Conservation (phyloP, 1,284 basidiomycete species). For the Ceratobasidium sp. region DNA sequence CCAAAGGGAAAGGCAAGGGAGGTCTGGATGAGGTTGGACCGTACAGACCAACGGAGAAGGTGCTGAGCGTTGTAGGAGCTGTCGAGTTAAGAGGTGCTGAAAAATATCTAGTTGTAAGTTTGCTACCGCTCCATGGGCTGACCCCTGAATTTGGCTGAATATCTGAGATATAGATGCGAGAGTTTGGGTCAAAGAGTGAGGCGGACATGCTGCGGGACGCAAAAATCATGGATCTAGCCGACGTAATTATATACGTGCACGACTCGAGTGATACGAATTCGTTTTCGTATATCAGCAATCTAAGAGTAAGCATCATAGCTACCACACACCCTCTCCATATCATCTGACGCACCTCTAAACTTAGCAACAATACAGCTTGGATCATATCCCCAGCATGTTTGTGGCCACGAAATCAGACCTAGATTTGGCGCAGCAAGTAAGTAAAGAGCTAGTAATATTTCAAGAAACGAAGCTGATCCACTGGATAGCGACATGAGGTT, state of each 20-base stretch:
- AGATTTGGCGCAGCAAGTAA: constrained; percentile 92
- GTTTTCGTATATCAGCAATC: constrained; percentile 97
- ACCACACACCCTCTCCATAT: too few relatives aligned
- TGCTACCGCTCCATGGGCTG: too few relatives aligned
- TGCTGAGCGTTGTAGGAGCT: constrained; percentile 92
- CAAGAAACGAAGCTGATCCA: not conserved
- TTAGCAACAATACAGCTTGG: constrained; percentile 95
- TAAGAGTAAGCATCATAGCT: constrained; percentile 73
- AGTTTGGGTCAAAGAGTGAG: constrained; percentile 97
- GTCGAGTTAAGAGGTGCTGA: constrained; percentile 96
- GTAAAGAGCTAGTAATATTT: constrained; percentile 49
- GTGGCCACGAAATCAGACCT: constrained; percentile 99
- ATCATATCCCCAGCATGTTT: constrained; percentile 94
- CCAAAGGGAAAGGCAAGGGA: constrained; percentile 55
- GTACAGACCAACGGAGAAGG: constrained; percentile 91
- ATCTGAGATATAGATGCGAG: constrained; percentile 79
- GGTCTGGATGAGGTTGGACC: constrained; percentile 61
- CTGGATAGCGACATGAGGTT: constrained; percentile 88
- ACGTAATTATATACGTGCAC: constrained; percentile 95
- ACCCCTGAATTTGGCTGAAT: not conserved
- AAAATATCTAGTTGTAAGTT: constrained; percentile 92
- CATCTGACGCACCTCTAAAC: constrained; percentile 1
- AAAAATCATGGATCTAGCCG: constrained; percentile 92
- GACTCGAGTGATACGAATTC: constrained; percentile 99
- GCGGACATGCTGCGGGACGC: constrained; percentile 89